A percentile compares a stretch with the other conserved stretches of the same genome.
Conservation (phyloP, 2,329 filamentous ascomycete genomes). For the Fusarium pseudoanthophilum region DNA sequence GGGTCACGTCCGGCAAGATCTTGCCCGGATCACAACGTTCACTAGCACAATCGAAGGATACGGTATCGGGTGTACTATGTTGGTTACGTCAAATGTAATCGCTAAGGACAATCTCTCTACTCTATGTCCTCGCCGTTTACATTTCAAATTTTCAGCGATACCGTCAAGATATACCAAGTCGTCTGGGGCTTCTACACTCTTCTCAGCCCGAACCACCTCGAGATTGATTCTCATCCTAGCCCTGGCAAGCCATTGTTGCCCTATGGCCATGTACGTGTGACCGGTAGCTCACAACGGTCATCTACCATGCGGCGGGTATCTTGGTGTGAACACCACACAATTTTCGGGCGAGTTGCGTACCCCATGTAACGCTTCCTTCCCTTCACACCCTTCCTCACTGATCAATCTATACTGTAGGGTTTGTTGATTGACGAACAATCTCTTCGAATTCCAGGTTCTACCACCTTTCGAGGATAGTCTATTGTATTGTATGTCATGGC, state of each 20-base stretch:
- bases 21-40: not conserved
- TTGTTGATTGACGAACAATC: slow-evolving; percentile 6
- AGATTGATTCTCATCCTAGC: not conserved
- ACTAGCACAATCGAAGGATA: not conserved
- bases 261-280: slow-evolving; percentile 14
- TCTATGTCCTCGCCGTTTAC: not conserved
- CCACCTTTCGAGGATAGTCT: not conserved
- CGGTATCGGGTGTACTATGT: not conserved
- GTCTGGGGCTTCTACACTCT: not conserved
- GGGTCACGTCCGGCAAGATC: not conserved
- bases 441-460: slow-evolving; percentile 7
- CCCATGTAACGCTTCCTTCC: slow-evolving; percentile 32
- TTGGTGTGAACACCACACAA: slow-evolving; percentile 30
- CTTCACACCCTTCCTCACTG: slow-evolving; percentile 15
- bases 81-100: slow-evolving; percentile 10
- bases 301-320: slow-evolving; percentile 20
- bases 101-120: not conserved
- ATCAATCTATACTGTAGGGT: slow-evolving; percentile 4
- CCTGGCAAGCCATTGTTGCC: not conserved
- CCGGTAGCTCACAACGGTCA: slow-evolving; percentile 20
- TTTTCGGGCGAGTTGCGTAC: slow-evolving; percentile 23
- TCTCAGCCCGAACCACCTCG: not conserved
- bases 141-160: not conserved
- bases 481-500: slow-evolving; percentile 28
- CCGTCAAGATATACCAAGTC: not conserved